Percentiles rank a stretch among this genome's conserved stretches.
Evolutionary conservation across 192 early-diverging fungal genomes (phyloP).

Genomic region (Coemansia sp.): DNA sequence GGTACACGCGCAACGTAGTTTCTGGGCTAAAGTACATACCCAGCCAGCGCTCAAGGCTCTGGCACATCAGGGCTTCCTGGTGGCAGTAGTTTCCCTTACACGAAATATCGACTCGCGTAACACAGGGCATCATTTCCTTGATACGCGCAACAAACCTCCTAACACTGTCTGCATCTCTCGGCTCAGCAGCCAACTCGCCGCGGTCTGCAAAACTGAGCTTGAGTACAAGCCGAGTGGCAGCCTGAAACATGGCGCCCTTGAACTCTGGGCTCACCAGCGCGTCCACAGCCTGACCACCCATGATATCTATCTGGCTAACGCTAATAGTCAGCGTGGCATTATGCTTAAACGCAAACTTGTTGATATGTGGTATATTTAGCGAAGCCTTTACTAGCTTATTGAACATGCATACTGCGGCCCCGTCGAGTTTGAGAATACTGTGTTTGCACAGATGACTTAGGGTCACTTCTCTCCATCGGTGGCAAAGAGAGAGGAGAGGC

Average conservation of each 20-base stretch:
- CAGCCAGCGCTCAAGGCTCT: not conserved
- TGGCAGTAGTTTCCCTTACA: slow-evolving; percentile 2
- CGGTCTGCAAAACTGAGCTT: not conserved
- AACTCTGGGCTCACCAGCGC: not conserved
- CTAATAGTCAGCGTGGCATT: not conserved
- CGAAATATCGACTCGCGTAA: not conserved
- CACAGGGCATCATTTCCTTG: slow-evolving; percentile 2
- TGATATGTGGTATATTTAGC: not conserved
- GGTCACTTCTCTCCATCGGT: not conserved
- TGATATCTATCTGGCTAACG: not conserved
- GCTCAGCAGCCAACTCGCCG: not conserved
- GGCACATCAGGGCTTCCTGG: not conserved
- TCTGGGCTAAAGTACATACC: slow-evolving; percentile 1
- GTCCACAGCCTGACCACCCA: not conserved
- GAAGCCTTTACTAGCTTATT: not conserved
- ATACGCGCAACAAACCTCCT: not conserved
- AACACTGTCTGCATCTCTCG: not conserved
- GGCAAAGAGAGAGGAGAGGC: not conserved
- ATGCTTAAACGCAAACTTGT: not conserved
- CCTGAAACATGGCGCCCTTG: not conserved
- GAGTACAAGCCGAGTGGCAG: not conserved
- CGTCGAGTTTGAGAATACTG: not conserved
- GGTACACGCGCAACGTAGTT: not conserved
- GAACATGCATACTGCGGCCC: not conserved
- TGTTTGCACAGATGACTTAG: not conserved